These are phyloP conservation scores for Hyaloscypha finlandica DNA, from an alignment of 495 filamentous ascomycete species.

Conservation along the genomic window DNA sequence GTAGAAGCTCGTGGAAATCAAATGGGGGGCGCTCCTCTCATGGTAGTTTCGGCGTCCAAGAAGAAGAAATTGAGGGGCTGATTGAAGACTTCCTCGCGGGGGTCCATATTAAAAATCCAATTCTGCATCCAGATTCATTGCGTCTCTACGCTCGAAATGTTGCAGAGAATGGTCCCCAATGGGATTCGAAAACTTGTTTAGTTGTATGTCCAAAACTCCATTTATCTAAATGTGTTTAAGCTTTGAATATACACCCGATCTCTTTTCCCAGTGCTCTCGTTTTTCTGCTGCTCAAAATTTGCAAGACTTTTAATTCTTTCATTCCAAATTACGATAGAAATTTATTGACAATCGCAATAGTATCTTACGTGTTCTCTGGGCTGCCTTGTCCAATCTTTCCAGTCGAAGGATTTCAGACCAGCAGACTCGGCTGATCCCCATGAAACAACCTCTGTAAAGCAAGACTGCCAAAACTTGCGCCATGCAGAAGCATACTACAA, in stretches of 20 bases:
- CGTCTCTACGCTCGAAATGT: neutral
- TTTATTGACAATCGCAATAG: too few species aligned
- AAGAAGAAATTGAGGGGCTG: neutral
- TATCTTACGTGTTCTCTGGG: too few species aligned
- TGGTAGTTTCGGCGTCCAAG: neutral
- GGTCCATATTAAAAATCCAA: constrained; percentile 34
- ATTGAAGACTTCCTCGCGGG: constrained; percentile 27
- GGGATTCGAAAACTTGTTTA: constrained; percentile 31
- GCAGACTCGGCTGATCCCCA: neutral
- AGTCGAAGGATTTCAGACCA: neutral
- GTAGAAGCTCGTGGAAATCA: too few species aligned
- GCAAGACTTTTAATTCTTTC: too few species aligned
- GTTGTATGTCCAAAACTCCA: constrained; percentile 14
- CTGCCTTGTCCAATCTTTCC: too few species aligned
- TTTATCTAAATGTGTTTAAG: neutral
- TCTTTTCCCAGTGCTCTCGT: neutral
- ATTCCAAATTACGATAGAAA: too few species aligned
- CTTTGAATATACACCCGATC: constrained; percentile 9
- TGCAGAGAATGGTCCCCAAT: constrained; percentile 21
- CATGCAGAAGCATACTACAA: neutral
- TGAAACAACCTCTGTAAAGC: neutral
- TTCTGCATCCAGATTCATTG: constrained; percentile 22
- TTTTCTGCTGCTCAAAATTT: too few species aligned
- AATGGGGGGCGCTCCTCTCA: too few species aligned
- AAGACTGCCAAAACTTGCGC: neutral